Evolutionary conservation across 805 yeast species (phyloP), one percentile per base, ranked within the genome.

Genomic region (Komagataella populi): DNA sequence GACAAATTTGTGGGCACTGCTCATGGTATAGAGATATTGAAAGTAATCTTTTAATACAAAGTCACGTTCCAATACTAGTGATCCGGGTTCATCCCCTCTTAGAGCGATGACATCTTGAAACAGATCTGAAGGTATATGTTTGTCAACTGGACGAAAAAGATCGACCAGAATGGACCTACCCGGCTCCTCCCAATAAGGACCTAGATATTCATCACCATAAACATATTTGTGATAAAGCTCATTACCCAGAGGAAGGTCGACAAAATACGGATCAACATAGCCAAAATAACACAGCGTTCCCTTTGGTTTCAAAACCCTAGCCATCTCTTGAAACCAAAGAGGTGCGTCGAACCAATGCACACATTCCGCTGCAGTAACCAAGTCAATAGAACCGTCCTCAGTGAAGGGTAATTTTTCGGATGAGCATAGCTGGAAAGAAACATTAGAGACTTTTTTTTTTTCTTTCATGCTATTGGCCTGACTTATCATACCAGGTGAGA

Each of bases 131-230:
- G 83, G 80, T 3, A 74, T 57, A 43, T 68, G 61, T 4, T 59
- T 62, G 51, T 66, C 63, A 4, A 81, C 69, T 8, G 68, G 75
- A 14, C 55, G 59, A 55, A 76, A 71, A 52, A 72, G 59, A 6
- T 67, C 55, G 50, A 81, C 67, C 39, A 90, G 63, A 12, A 75
- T 66, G 5, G 60, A 51, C 48, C 95, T 70, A 0, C 96, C 97
- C 0, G 95, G 93, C 57, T 83, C 84, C 58, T 87, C 85, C 97
- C 97, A 90, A 60, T 78, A 78, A 0, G 81, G 80, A 0, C 90
- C 90, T 48, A 84, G 62, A 47, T 60, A 67, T 2, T 63, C 60
- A 48, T 67, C 69, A 23, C 69, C 71, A 55, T 77, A 77, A 5
- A 66, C 69, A 49, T 69, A 64, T 46, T 70, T 64, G 46, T 63